Conservation (phyloP, 176 grass and related monocot genomes). For the Tillandsia fasciculata region DNA sequence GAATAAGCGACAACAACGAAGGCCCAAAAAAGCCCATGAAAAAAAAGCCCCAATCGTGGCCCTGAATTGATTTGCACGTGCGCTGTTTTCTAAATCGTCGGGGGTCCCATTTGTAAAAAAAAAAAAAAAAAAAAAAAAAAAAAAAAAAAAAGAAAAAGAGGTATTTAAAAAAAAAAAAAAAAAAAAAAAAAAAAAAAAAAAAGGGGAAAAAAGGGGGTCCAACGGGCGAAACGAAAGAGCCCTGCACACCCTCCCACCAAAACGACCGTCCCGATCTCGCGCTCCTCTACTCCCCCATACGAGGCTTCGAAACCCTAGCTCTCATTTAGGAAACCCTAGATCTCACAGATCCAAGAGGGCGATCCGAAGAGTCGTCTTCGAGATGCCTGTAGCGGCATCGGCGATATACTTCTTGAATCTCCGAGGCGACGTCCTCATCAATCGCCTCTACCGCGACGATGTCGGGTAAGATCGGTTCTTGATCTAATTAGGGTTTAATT, state of each 20-base stretch:
- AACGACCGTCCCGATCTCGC: not conserved
- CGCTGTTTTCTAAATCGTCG: too few species aligned
- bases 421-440: conserved; percentile 90
- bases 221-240: not conserved
- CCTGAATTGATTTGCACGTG: too few species aligned
- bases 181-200: not conserved
- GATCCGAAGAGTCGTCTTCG: conserved; percentile 5
- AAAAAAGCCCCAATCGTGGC: too few species aligned
- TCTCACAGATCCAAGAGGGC: not conserved
- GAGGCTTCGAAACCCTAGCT: not conserved
- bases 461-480: conserved; percentile 46
- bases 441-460: conserved; percentile 94
- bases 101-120: too few species aligned
- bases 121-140: too few species aligned
- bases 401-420: conserved; percentile 94
- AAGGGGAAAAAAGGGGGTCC: not conserved
- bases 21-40: too few species aligned
- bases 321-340: not conserved
- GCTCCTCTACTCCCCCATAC: not conserved
- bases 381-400: conserved; percentile 92
- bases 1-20: too few species aligned
- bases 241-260: not conserved
- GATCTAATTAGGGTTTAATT: not conserved
- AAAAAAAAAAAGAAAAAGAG: too few species aligned
- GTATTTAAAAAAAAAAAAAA: too few species aligned